These are phyloP conservation scores for Coniochaeta sp. DNA, from an alignment of 2,329 filamentous ascomycete species.

Conservation along the genomic window DNA sequence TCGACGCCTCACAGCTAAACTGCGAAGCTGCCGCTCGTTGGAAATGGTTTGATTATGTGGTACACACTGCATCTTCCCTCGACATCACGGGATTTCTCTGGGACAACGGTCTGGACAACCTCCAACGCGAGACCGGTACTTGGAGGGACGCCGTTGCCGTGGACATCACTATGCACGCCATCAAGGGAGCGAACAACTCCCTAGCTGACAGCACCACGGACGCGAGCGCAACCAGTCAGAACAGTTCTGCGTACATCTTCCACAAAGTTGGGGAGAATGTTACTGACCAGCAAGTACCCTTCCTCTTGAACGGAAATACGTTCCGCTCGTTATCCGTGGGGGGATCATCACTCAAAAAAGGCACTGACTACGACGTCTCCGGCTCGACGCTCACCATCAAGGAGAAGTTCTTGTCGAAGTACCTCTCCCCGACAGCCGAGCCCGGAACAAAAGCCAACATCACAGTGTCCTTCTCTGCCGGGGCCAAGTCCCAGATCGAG, in stretches of 20 bases:
- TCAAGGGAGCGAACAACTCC: constrained; percentile 32
- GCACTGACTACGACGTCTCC: constrained; percentile 39
- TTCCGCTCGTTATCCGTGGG: constrained; percentile 30
- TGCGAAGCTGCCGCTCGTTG: constrained; percentile 49
- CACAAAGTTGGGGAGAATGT: constrained; percentile 38
- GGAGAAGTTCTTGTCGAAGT: constrained; percentile 33
- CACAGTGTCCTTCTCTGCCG: constrained; percentile 43
- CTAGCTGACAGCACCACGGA: constrained; percentile 46
- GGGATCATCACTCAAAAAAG: constrained; percentile 23
- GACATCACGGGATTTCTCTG: constrained; percentile 45
- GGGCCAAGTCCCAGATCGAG: constrained; percentile 36
- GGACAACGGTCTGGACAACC: constrained; percentile 51
- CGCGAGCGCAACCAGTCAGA: constrained; percentile 32
- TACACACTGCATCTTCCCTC: constrained; percentile 38
- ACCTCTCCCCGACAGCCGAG: constrained; percentile 29
- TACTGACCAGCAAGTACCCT: constrained; percentile 33
- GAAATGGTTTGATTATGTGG: constrained; percentile 49
- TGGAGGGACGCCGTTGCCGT: constrained; percentile 44
- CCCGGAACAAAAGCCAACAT: constrained; percentile 41
- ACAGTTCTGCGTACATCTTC: constrained; percentile 46
- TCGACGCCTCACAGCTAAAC: constrained; percentile 37
- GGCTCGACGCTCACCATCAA: constrained; percentile 37
- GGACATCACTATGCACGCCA: constrained; percentile 37
- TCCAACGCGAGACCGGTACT: constrained; percentile 36
- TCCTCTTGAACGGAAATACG: constrained; percentile 46